Evolutionary conservation across 2,329 filamentous ascomycete genomes (phyloP).

Genomic region (Talaromyces sp.): DNA sequence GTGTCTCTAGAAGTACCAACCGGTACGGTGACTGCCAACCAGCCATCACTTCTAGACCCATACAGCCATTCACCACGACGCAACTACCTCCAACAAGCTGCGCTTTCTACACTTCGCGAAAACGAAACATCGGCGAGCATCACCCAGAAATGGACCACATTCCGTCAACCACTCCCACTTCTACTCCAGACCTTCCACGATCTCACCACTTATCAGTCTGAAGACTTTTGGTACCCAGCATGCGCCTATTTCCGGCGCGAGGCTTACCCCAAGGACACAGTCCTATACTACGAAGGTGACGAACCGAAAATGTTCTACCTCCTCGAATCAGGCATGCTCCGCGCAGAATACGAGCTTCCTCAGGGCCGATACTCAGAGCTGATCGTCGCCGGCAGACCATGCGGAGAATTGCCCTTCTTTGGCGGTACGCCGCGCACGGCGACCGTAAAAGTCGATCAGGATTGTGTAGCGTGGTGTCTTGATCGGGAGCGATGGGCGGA

Average conservation of each 20-base stretch:
- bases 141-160: constrained; percentile 68
- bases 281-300: constrained; percentile 77
- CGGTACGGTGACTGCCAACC: neutral
- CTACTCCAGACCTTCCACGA: constrained; percentile 95
- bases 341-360: constrained; percentile 85
- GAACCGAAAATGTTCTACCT: constrained; percentile 82
- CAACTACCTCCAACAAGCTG: constrained; percentile 73
- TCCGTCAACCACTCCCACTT: constrained; percentile 85
- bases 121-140: constrained; percentile 52
- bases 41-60: constrained; percentile 10
- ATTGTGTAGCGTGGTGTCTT: constrained; percentile 81
- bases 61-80: constrained; percentile 73
- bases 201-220: constrained; percentile 71
- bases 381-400: constrained; percentile 91
- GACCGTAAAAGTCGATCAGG: constrained; percentile 77
- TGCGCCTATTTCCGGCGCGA: constrained; percentile 71
- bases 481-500: constrained; percentile 68
- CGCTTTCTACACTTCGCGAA: constrained; percentile 70
- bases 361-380: constrained; percentile 87
- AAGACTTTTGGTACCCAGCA: constrained; percentile 91
- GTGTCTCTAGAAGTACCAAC: constrained; percentile 34
- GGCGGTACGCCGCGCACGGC: constrained; percentile 84
- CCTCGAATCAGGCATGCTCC: constrained; percentile 81
- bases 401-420: constrained; percentile 95
- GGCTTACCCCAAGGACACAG: constrained; percentile 65